Evolutionary conservation across 192 early-diverging fungal genomes (phyloP), one percentile per base, ranked within the genome.

Genomic region (Entomortierella lignicola): DNA sequence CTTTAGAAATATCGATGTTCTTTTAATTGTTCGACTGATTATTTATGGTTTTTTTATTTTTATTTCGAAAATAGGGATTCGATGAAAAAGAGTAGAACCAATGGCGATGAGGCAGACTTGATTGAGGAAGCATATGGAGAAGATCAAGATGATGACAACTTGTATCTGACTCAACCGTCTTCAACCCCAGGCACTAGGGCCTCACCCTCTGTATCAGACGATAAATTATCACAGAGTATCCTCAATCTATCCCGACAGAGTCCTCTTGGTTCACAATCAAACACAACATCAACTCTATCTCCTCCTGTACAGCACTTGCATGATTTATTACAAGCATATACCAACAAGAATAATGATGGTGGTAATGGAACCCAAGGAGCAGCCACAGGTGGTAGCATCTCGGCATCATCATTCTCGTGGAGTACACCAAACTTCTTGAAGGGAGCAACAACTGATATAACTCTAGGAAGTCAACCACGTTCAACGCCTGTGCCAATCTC

Each of bases 51-150:
- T 39, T n/a, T 43, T 42, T 39, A 4, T 25, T 59, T 20, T 37
- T 39, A 13, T 13, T 58, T 27, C 11, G 2, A 8, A 39, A 17
- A 26, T 39, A 59, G 57, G 57, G 39, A 42, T 43, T 4, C 37
- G 2, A 59, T 59, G 57, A 59, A 59, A 42, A 59, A 59, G 57
- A 31, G 37, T 5, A 59, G 39, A 25, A 29, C 42, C 37, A 39
- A 43, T 18, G 5, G 17, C 39, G 32, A n/a, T 7, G 27, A 42
- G 2, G 23, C 20, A 12, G 39, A 42, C 0, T 12, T 8, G 2
- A 23, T 21, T 2, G 57, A 59, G 37, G 44, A 47, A 12, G 20
- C 17, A 47, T 11, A 12, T 47, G 44, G 44, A 11, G 44, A 20
- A 12, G 39, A 23, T 23, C 13, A 20, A 5, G 39, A 42, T 42